Evolutionary conservation across 2,329 filamentous ascomycete species (phyloP).

Genomic region (Curvularia lunata): DNA sequence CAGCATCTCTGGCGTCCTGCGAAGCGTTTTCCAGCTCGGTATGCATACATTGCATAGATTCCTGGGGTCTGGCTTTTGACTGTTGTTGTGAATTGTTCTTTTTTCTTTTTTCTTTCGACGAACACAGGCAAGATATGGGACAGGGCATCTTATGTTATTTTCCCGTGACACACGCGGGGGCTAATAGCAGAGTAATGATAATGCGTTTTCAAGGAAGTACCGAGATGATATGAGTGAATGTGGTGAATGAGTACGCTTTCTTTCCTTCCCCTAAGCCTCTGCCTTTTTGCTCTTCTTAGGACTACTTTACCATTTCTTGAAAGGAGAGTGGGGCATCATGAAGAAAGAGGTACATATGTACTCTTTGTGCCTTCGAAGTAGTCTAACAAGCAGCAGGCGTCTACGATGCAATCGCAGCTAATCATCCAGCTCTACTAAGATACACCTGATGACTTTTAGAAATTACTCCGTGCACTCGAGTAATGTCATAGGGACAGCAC

Average conservation of each 20-base stretch:
- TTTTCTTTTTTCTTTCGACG: background rate
- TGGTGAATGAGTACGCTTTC: background rate
- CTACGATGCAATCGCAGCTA: too few relatives aligned
- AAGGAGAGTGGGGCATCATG: too few relatives aligned
- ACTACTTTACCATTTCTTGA: too few relatives aligned
- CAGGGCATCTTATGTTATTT: background rate
- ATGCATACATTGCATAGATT: slow-evolving; percentile 5
- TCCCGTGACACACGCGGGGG: background rate
- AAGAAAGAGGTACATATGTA: background rate
- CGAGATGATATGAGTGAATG: background rate
- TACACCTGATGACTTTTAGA: too few relatives aligned
- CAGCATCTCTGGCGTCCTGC: slow-evolving; percentile 5
- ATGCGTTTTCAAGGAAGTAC: background rate
- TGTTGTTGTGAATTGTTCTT: background rate
- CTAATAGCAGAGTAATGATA: slow-evolving; percentile 8
- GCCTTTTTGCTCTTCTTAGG: too few relatives aligned
- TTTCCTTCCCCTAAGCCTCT: too few relatives aligned
- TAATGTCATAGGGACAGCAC: too few relatives aligned
- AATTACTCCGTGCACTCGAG: too few relatives aligned
- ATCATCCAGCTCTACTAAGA: too few relatives aligned
- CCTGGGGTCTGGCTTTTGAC: background rate
- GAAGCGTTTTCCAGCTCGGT: background rate
- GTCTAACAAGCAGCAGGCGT: too few relatives aligned
- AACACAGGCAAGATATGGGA: background rate
- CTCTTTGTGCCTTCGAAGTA: too few relatives aligned